These are phyloP conservation scores for Vicia sativa DNA, from an alignment of 306 rosid genomes.

Conservation along the genomic window DNA sequence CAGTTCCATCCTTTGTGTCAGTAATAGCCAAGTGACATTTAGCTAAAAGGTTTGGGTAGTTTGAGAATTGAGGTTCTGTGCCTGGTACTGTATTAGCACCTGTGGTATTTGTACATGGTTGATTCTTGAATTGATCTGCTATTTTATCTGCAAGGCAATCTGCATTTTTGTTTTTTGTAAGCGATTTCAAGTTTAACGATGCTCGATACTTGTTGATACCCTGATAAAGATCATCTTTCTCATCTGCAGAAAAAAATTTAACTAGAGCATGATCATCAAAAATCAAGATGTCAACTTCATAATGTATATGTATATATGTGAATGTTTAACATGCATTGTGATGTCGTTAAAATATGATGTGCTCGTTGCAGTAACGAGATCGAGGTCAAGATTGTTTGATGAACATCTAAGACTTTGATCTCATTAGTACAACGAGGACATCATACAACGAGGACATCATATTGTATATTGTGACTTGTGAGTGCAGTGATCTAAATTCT, in stretches of 20 bases:
- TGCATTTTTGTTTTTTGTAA: slow-evolving; percentile 66
- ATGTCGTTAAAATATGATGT: neutral
- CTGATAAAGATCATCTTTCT: slow-evolving; percentile 63
- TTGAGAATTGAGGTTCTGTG: slow-evolving; percentile 76
- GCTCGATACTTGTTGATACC: slow-evolving; percentile 72
- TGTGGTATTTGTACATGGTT: slow-evolving; percentile 84
- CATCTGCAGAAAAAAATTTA: slow-evolving; percentile 51
- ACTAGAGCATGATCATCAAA: slow-evolving; percentile 12
- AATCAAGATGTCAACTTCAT: too few relatives aligned
- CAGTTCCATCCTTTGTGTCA: slow-evolving; percentile 69
- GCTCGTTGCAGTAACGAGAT: neutral
- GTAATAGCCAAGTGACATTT: slow-evolving; percentile 76
- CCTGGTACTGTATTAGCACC: slow-evolving; percentile 92
- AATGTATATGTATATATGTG: too few relatives aligned
- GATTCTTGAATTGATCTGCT: slow-evolving; percentile 78
- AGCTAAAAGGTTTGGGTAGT: slow-evolving; percentile 64
- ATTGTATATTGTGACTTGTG: slow-evolving; percentile 3
- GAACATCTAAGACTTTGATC: neutral
- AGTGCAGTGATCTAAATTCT: too few relatives aligned
- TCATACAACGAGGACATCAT: too few relatives aligned
- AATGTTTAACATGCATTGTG: neutral
- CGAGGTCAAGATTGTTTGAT: neutral
- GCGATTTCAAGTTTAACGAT: slow-evolving; percentile 59
- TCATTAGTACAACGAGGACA: neutral
- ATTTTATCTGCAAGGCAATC: slow-evolving; percentile 76